Percentiles rank a stretch among this genome's conserved stretches.
These are phyloP conservation scores for Asterophora parasitica DNA, from an alignment of 768 basidiomycete genomes.

Conservation along the genomic window DNA sequence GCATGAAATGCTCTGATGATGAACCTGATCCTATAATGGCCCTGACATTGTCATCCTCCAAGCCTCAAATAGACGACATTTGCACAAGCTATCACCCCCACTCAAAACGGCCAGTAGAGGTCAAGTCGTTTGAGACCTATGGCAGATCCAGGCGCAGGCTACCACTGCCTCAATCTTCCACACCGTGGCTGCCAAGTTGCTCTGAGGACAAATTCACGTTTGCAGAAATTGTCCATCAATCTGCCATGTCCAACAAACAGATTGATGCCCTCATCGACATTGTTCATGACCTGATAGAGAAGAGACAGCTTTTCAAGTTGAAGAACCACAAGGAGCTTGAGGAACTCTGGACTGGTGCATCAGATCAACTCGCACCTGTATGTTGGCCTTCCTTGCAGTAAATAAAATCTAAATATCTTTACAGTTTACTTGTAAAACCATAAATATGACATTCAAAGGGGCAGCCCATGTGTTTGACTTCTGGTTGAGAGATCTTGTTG, in stretches of 20 bases:
- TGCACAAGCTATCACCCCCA: slow-evolving; percentile 2
- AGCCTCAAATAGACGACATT: neutral
- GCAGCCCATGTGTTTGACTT: neutral
- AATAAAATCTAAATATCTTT: neutral
- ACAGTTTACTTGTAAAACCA: neutral
- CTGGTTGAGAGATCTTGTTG: slow-evolving; percentile 5
- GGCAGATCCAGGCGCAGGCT: neutral
- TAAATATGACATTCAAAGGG: too few relatives aligned
- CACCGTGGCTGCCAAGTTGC: slow-evolving; percentile 1
- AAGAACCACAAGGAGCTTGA: slow-evolving; percentile 13
- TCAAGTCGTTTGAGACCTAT: neutral
- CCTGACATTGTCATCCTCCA: too few relatives aligned
- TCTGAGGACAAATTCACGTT: slow-evolving; percentile 6
- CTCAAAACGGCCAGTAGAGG: neutral
- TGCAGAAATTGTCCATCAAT: slow-evolving; percentile 17
- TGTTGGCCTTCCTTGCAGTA: slow-evolving; percentile 2
- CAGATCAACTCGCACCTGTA: slow-evolving; percentile 18
- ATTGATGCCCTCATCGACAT: slow-evolving; percentile 7
- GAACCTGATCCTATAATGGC: too few relatives aligned
- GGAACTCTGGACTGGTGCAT: slow-evolving; percentile 13
- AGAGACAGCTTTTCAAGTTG: slow-evolving; percentile 12
- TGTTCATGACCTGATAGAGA: neutral
- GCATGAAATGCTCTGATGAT: too few relatives aligned
- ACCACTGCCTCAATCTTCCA: neutral
- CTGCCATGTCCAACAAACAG: slow-evolving; percentile 12